Conservation (phyloP, 139 green algal species). For the Pseudopediastrum boryanum region DNA sequence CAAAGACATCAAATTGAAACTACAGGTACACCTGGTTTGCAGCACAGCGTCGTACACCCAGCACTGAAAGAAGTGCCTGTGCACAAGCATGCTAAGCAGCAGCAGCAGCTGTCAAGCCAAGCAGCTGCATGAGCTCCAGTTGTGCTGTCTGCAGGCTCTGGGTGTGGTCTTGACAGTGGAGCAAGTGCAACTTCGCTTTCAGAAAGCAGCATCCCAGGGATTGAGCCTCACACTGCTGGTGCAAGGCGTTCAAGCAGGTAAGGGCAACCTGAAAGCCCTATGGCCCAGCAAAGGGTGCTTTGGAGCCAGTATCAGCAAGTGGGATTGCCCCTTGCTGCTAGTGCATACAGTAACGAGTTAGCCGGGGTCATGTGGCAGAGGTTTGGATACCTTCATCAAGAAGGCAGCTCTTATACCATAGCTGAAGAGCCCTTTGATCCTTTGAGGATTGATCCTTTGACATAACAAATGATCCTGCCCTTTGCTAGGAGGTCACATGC, state of each 20-base stretch:
- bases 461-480: no score
- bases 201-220: slow-evolving; percentile 2
- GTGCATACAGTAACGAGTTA: no score
- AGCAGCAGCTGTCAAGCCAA: neutral
- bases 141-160: neutral
- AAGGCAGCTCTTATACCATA: no score
- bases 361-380: no score
- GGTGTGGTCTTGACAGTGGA: neutral
- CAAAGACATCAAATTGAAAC: slow-evolving; percentile 14
- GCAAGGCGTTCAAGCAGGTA: neutral
- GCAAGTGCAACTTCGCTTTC: no score
- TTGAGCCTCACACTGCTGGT: no score
- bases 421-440: no score
- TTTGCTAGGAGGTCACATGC: no score
- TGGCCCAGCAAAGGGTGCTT: slow-evolving; percentile 18
- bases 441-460: no score
- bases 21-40: slow-evolving; percentile 1
- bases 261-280: neutral
- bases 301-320: neutral
- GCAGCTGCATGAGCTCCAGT: neutral
- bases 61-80: neutral
- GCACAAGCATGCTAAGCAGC: neutral
- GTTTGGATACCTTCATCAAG: no score
- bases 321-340: no score
- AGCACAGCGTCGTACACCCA: neutral